A percentile compares a stretch with the other conserved stretches of the same genome.
Evolutionary conservation across 768 basidiomycete genomes (phyloP).

Genomic region (Pleurotus cornucopiae): DNA sequence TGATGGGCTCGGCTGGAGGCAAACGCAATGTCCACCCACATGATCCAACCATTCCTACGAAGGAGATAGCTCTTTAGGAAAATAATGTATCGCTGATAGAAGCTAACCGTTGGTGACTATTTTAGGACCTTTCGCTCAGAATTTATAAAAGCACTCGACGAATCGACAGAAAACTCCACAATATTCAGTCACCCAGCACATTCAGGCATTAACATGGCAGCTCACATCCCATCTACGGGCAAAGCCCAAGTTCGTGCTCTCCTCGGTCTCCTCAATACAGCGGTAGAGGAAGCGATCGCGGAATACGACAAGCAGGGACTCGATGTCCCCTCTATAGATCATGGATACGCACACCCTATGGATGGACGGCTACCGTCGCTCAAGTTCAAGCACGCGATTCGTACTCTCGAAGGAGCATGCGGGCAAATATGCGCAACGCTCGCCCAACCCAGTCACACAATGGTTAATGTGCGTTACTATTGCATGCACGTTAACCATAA

Average conservation of each 20-base stretch:
- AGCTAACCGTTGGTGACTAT: too few relatives aligned
- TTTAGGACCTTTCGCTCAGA: too few relatives aligned
- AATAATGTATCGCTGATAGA: too few relatives aligned
- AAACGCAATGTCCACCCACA: too few relatives aligned
- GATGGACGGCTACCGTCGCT: constrained; percentile 5
- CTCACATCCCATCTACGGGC: background rate
- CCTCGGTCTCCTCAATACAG: constrained; percentile 23
- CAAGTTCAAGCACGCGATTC: constrained; percentile 12
- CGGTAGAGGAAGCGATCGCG: constrained; percentile 15
- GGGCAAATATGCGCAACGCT: constrained; percentile 16
- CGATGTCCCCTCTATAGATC: constrained; percentile 10
- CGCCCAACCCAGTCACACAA: constrained; percentile 12
- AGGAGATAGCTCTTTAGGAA: too few relatives aligned
- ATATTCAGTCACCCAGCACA: too few relatives aligned
- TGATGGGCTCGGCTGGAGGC: too few relatives aligned
- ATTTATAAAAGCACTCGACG: too few relatives aligned
- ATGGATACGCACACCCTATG: constrained; percentile 5
- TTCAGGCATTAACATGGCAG: background rate
- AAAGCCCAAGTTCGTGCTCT: constrained; percentile 22
- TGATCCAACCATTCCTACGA: too few relatives aligned
- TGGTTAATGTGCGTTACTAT: constrained; percentile 14
- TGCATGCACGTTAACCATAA: background rate
- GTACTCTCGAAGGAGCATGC: constrained; percentile 17
- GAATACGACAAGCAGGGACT: constrained; percentile 13
- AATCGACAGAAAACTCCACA: too few relatives aligned